Evolutionary conservation across 2,329 filamentous ascomycete genomes (phyloP).

Genomic region (Colletotrichum ledebouriae): DNA sequence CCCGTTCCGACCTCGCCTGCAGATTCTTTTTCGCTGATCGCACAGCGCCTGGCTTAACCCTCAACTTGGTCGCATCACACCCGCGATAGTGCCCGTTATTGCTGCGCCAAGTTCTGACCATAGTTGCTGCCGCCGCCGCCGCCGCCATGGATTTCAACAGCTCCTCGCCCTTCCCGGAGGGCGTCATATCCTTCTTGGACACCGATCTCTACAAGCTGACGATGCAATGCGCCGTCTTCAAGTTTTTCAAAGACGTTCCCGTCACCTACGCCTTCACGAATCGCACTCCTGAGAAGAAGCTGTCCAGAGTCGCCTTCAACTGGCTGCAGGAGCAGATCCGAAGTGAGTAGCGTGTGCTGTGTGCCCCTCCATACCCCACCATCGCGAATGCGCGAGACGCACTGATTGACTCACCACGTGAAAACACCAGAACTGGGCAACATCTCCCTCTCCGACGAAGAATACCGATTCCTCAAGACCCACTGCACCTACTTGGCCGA

Average conservation of each 20-base stretch:
- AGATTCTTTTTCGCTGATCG: conserved; percentile 24
- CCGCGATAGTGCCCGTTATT: not conserved
- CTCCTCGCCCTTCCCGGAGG: conserved; percentile 77
- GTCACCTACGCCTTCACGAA: conserved; percentile 97
- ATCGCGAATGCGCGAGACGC: conserved; percentile 2
- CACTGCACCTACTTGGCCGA: conserved; percentile 85
- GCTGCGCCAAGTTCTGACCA: not conserved
- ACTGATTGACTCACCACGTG: conserved; percentile 33
- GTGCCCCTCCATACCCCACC: conserved; percentile 47
- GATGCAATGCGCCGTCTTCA: conserved; percentile 97
- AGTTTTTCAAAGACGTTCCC: conserved; percentile 85
- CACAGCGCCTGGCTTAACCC: not conserved
- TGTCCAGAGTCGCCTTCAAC: conserved; percentile 83
- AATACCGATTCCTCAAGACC: conserved; percentile 81
- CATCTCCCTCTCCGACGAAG: conserved; percentile 82
- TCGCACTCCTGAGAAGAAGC: conserved; percentile 91
- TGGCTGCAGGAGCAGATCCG: conserved; percentile 90
- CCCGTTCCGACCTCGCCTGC: conserved; percentile 25
- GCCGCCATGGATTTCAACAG: conserved; percentile 73
- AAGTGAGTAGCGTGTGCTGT: conserved; percentile 62
- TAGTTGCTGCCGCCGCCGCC: not conserved
- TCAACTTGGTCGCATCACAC: not conserved
- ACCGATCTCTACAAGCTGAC: conserved; percentile 95
- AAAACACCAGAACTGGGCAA: conserved; percentile 78
- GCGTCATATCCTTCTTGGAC: conserved; percentile 85